Conservation (phyloP, 257 asterid genomes). For the Solanum medicagineum region DNA sequence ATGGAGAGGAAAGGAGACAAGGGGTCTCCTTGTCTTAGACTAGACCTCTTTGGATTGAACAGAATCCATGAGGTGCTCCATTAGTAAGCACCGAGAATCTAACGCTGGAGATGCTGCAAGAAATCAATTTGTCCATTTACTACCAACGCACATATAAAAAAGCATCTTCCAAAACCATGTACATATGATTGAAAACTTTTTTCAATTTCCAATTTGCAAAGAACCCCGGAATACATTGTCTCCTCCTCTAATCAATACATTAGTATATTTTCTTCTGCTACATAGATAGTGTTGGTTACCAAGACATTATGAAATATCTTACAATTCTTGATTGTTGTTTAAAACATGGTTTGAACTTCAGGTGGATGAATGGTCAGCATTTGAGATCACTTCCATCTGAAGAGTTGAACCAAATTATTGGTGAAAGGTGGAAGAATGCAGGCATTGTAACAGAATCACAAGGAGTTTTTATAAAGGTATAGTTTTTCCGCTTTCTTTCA, state of each 20-base stretch:
- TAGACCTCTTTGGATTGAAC: background rate
- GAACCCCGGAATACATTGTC: background rate
- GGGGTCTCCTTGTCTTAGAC: background rate
- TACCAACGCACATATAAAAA: background rate
- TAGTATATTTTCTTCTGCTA: background rate
- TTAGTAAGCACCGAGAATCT: background rate
- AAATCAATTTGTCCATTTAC: background rate
- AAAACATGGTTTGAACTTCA: conserved; percentile 17
- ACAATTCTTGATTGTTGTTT: conserved; percentile 4
- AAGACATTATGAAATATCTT: background rate
- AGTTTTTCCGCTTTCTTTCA: background rate
- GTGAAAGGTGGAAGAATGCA: conserved; percentile 64
- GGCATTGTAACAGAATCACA: conserved; percentile 47
- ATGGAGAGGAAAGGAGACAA: background rate
- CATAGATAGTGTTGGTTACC: background rate
- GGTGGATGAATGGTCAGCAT: conserved; percentile 99
- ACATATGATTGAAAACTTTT: background rate
- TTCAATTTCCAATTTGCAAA: background rate
- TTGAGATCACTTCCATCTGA: conserved; percentile 67
- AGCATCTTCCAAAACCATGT: background rate
- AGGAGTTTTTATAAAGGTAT: conserved; percentile 71
- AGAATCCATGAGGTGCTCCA: background rate
- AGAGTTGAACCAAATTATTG: conserved; percentile 45
- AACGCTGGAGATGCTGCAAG: background rate
- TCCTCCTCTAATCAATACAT: background rate